Percentiles rank a stretch among this genome's conserved stretches.
phyloP scores from a whole-genome alignment of 257 asterid species.

The Solanum habrochaites region DNA sequence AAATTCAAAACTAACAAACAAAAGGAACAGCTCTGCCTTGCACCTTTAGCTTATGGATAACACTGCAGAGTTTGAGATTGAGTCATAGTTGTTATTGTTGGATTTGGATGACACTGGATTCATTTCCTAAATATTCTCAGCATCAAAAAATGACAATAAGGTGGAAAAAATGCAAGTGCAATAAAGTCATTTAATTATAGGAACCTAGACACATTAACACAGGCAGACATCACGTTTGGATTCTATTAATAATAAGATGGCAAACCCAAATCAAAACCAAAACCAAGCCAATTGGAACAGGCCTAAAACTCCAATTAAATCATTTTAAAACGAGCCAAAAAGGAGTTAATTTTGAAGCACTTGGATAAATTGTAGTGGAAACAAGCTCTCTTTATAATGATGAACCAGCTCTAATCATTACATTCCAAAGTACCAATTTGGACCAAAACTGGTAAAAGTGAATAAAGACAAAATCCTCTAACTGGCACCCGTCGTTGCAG shows the following conservation, averaged over 20 bases:
- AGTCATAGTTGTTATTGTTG: background rate
- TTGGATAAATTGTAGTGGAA: background rate
- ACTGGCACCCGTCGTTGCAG: background rate
- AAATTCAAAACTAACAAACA: background rate
- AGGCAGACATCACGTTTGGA: background rate
- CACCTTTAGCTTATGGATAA: background rate
- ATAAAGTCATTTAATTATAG: background rate
- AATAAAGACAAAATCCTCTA: background rate
- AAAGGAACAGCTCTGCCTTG: background rate
- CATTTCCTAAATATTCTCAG: background rate
- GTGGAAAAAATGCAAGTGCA: background rate
- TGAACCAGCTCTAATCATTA: background rate
- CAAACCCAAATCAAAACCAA: background rate
- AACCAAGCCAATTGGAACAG: background rate
- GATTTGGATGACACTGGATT: background rate
- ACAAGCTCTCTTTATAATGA: background rate
- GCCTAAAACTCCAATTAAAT: background rate
- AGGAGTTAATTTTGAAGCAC: background rate
- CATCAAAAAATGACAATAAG: background rate
- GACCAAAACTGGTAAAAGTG: background rate
- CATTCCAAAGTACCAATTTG: background rate
- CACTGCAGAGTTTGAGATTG: background rate
- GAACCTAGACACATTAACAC: background rate
- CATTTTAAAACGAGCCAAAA: background rate
- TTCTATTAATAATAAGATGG: background rate